Conservation (phyloP, 2,329 filamentous ascomycete genomes). For the Penicillium brasilianum region DNA sequence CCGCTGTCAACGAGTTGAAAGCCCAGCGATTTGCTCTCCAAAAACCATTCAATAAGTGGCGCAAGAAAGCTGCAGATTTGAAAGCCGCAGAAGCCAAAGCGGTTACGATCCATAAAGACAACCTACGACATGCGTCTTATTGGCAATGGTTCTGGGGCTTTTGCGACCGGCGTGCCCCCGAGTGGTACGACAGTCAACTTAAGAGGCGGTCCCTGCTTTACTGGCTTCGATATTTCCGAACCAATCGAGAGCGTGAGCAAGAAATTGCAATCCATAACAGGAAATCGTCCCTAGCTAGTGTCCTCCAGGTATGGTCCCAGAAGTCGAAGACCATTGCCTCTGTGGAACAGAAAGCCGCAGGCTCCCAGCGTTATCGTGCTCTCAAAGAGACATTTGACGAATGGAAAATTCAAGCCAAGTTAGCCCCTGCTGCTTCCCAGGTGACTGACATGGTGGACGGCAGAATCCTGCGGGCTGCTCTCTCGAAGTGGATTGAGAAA, state of each 20-base stretch:
- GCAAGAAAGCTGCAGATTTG: constrained; percentile 46
- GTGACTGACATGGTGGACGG: constrained; percentile 52
- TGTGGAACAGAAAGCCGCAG: constrained; percentile 39
- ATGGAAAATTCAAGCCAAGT: constrained; percentile 49
- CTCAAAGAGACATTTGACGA: constrained; percentile 46
- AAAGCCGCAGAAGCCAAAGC: constrained; percentile 44
- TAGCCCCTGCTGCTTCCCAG: constrained; percentile 49
- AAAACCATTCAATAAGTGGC: constrained; percentile 63
- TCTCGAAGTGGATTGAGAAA: constrained; percentile 58
- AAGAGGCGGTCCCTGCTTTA: constrained; percentile 48
- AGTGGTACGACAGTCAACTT: constrained; percentile 49
- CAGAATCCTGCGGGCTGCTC: constrained; percentile 52
- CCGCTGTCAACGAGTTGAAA: constrained; percentile 63
- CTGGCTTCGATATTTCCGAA: constrained; percentile 48
- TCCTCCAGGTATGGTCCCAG: constrained; percentile 43
- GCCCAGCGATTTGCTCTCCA: constrained; percentile 57
- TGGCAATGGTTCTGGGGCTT: constrained; percentile 54
- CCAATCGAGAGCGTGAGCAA: constrained; percentile 45
- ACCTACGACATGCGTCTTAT: constrained; percentile 41
- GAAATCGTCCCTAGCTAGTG: constrained; percentile 33
- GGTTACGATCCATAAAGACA: constrained; percentile 35
- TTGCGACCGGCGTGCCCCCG: constrained; percentile 50
- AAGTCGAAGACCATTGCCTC: constrained; percentile 36
- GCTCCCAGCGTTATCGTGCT: constrained; percentile 38
- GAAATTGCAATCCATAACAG: constrained; percentile 44